Percentiles rank a stretch among this genome's conserved stretches.
phyloP scores from a whole-genome alignment of 1,139 yeast species.

The Pichia cactophila region DNA sequence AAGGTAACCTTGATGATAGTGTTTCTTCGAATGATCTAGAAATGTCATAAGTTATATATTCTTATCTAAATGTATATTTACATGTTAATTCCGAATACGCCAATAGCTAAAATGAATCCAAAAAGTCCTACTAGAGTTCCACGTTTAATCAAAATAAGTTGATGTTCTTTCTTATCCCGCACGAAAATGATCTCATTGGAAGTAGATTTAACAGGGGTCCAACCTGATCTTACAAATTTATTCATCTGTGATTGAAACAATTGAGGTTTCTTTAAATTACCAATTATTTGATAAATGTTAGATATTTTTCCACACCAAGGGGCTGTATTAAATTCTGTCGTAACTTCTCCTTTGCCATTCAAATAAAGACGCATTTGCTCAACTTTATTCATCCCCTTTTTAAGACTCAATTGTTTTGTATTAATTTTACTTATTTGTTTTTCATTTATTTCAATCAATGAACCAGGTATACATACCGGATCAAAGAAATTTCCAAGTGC shows the following conservation, averaged over 20 bases:
- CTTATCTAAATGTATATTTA: neutral
- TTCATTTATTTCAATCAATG: slow-evolving; percentile 15
- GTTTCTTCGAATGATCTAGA: slow-evolving; percentile 6
- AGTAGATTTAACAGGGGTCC: slow-evolving; percentile 9
- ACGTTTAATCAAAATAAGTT: neutral
- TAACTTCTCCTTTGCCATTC: slow-evolving; percentile 14
- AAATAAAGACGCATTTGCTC: slow-evolving; percentile 43
- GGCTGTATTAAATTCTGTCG: neutral
- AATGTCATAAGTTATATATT: slow-evolving; percentile 6
- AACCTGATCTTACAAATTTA: slow-evolving; percentile 2
- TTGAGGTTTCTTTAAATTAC: slow-evolving; percentile 1
- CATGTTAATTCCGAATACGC: neutral
- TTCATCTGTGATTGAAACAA: neutral
- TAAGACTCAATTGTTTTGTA: neutral
- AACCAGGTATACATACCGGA: slow-evolving; percentile 31
- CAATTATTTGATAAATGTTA: slow-evolving; percentile 2
- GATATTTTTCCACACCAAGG: slow-evolving; percentile 8
- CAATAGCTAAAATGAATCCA: neutral
- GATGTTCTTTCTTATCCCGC: neutral
- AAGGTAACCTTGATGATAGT: slow-evolving; percentile 19
- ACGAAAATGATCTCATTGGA: slow-evolving; percentile 6
- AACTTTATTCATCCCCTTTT: slow-evolving; percentile 6
- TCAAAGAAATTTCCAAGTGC: slow-evolving; percentile 45
- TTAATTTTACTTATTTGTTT: neutral
- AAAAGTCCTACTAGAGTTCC: neutral